Conservation (phyloP, 2,329 filamentous ascomycete species). For the Fusarium concolor region DNA sequence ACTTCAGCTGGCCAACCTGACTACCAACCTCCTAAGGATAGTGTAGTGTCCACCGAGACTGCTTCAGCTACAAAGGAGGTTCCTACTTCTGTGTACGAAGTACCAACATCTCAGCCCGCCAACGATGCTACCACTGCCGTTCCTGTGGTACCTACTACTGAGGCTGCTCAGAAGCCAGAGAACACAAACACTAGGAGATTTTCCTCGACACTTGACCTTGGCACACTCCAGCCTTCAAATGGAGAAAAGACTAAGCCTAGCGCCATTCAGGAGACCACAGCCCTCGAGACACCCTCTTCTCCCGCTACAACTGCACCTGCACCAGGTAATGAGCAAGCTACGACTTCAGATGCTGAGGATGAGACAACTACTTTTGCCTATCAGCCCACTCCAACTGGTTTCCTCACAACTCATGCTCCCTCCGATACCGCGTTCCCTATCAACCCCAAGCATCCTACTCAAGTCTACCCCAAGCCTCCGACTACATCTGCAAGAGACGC, state of each 20-base stretch:
- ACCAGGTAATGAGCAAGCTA: slow-evolving; percentile 1
- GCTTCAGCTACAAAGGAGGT: neutral
- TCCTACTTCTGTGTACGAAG: slow-evolving; percentile 2
- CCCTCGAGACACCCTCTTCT: slow-evolving; percentile 16
- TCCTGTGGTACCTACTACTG: slow-evolving; percentile 6
- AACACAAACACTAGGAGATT: slow-evolving; percentile 9
- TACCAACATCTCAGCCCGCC: slow-evolving; percentile 8
- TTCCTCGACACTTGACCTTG: slow-evolving; percentile 42
- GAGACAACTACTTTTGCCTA: slow-evolving; percentile 13
- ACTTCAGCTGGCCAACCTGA: slow-evolving; percentile 1
- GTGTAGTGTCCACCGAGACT: slow-evolving; percentile 1
- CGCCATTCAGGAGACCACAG: slow-evolving; percentile 23
- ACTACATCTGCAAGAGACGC: neutral
- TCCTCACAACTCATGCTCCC: slow-evolving; percentile 17
- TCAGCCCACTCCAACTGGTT: slow-evolving; percentile 18
- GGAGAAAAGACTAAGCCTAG: slow-evolving; percentile 12
- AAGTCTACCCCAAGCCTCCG: slow-evolving; percentile 8
- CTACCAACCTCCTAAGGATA: slow-evolving; percentile 6
- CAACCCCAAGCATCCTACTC: slow-evolving; percentile 18
- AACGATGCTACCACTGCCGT: slow-evolving; percentile 10
- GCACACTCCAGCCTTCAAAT: slow-evolving; percentile 36
- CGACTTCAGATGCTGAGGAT: slow-evolving; percentile 1
- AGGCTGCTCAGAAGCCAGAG: slow-evolving; percentile 20
- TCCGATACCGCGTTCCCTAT: slow-evolving; percentile 11
- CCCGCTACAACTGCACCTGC: slow-evolving; percentile 6